Evolutionary conservation across 441 rosid species (phyloP).

Genomic region (Bruguiera hainesii): DNA sequence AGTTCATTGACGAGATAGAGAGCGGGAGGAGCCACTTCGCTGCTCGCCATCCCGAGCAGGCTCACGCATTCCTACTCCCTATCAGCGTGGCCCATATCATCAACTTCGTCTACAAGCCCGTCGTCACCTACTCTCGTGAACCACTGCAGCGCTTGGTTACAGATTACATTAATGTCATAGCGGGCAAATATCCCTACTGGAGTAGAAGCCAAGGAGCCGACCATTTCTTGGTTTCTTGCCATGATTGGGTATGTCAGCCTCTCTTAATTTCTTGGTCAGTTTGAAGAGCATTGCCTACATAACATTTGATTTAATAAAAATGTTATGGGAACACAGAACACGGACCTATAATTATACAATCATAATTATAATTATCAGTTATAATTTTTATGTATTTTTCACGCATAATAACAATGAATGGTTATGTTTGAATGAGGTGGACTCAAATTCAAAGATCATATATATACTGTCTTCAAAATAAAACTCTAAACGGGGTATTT

Average conservation of each 20-base stretch:
- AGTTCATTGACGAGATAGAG: conserved; percentile 57
- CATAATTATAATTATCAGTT: too few relatives aligned
- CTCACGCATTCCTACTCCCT: conserved; percentile 53
- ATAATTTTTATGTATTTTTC: too few relatives aligned
- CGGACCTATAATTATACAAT: too few relatives aligned
- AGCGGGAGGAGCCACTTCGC: conserved; percentile 32
- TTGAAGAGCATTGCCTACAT: too few relatives aligned
- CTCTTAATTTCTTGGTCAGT: background rate
- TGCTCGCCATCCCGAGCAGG: conserved; percentile 42
- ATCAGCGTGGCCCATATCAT: conserved; percentile 47
- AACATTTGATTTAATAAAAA: too few relatives aligned
- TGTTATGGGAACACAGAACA: too few relatives aligned
- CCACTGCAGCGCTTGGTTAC: conserved; percentile 32
- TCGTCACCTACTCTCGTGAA: conserved; percentile 33
- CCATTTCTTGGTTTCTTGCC: conserved; percentile 47
- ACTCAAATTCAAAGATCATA: too few relatives aligned
- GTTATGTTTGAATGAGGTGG: too few relatives aligned
- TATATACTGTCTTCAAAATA: too few relatives aligned
- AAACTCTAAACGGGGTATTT: too few relatives aligned
- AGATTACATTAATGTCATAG: conserved; percentile 36
- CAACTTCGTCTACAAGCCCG: conserved; percentile 42
- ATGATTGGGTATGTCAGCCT: conserved; percentile 40
- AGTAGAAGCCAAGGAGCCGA: conserved; percentile 39
- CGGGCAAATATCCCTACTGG: conserved; percentile 34
- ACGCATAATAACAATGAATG: too few relatives aligned